Percentiles rank a stretch among this genome's conserved stretches.
Conservation (phyloP, 371 early-diverging fungal genomes). For the Lichtheimia hyalospora region DNA sequence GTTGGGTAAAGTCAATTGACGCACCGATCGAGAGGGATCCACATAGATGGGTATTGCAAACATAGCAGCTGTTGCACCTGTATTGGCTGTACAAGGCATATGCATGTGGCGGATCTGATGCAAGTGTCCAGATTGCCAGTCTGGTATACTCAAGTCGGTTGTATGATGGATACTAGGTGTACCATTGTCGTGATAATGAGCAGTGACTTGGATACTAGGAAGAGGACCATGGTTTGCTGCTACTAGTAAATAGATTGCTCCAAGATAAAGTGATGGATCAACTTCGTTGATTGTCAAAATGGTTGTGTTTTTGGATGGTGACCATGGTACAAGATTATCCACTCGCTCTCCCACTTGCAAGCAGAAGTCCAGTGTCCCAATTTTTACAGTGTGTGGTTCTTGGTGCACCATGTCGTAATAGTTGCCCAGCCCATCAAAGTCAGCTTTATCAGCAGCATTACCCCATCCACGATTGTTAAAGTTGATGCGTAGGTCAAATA, state of each 20-base stretch:
- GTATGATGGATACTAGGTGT: neutral
- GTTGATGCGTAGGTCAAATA: neutral
- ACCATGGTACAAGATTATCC: neutral
- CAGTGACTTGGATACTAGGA: conserved; percentile 3
- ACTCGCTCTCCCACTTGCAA: neutral
- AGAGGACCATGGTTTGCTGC: conserved; percentile 29
- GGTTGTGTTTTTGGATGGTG: too few relatives aligned
- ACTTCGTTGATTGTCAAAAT: too few relatives aligned
- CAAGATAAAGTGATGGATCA: neutral
- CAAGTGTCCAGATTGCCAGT: neutral
- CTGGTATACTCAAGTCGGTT: neutral
- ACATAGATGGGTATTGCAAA: conserved; percentile 19
- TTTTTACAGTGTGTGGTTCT: neutral
- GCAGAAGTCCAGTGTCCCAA: neutral
- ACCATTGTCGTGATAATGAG: conserved; percentile 22
- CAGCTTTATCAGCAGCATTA: neutral
- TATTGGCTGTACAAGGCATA: neutral
- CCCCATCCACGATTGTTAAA: neutral
- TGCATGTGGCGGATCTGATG: conserved; percentile 13
- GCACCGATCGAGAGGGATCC: conserved; percentile 18
- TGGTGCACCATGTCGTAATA: neutral
- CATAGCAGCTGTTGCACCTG: conserved; percentile 6
- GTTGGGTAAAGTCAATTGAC: conserved; percentile 10
- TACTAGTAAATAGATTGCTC: conserved; percentile 28
- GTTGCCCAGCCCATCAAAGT: conserved; percentile 1